A percentile compares a stretch with the other conserved stretches of the same genome.
phyloP scores from a whole-genome alignment of 2,329 filamentous ascomycete genomes.

The Grosmannia penicillata region DNA sequence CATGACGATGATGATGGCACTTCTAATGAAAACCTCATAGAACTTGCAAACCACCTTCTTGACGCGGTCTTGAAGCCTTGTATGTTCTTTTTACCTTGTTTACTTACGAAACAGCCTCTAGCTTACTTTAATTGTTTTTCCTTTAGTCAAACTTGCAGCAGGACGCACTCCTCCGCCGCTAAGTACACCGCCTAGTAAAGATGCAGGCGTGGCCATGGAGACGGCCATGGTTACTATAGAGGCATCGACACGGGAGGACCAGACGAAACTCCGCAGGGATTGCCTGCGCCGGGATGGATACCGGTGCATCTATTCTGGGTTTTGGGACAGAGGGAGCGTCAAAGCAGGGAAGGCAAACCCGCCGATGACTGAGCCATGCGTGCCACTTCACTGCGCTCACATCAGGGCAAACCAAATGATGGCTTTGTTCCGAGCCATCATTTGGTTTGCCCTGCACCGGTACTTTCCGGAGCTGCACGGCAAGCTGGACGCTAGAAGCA shows the following conservation, averaged over 20 bases:
- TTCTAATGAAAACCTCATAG: conserved; percentile 4
- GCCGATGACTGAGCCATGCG: background rate
- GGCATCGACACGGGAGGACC: background rate
- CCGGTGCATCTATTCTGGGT: background rate
- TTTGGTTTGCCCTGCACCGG: conserved; percentile 1
- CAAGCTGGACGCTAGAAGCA: conserved; percentile 2
- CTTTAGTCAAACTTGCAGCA: conserved; percentile 1
- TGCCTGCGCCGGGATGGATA: conserved; percentile 3
- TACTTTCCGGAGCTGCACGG: conserved; percentile 3
- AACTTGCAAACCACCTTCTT: conserved; percentile 3
- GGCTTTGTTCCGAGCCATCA: too few species aligned
- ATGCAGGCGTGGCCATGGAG: background rate
- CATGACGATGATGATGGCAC: background rate
- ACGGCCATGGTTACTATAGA: background rate
- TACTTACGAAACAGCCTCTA: background rate
- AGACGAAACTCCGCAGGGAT: background rate
- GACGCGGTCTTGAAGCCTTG: conserved; percentile 5
- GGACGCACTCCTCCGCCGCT: conserved; percentile 1
- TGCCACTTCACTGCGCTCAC: conserved; percentile 1
- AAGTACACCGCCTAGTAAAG: background rate
- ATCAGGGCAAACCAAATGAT: too few species aligned
- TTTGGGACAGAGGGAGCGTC: background rate
- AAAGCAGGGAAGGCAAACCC: background rate
- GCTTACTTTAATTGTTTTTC: background rate
- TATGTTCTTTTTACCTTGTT: background rate